Conservation (phyloP, 345 rosid genomes). For the Eucalyptus caleyi region DNA sequence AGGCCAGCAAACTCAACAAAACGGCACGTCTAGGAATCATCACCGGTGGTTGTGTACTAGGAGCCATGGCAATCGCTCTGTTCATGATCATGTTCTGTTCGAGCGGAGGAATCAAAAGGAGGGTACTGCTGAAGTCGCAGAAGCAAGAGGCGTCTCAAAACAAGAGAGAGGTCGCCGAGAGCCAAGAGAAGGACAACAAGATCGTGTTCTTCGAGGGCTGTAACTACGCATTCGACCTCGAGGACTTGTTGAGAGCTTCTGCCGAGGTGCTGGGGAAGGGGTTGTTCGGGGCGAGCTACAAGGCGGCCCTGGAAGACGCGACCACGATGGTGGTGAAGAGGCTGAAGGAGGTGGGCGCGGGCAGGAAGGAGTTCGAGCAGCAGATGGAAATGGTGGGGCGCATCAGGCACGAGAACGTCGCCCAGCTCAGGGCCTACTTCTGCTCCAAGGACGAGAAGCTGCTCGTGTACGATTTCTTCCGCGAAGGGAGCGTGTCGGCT, state of each 20-base stretch:
- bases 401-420: constrained; percentile 75
- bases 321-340: constrained; percentile 87
- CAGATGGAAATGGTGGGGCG: constrained; percentile 68
- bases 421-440: constrained; percentile 68
- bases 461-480: constrained; percentile 64
- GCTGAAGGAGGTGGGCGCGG: constrained; percentile 64
- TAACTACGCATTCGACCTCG: constrained; percentile 67
- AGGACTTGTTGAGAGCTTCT: constrained; percentile 87
- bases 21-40: constrained; percentile 40
- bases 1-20: constrained; percentile 22
- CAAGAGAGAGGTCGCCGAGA: constrained; percentile 29
- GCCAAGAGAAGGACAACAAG: constrained; percentile 40
- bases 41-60: constrained; percentile 35
- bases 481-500: constrained; percentile 62
- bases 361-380: constrained; percentile 81
- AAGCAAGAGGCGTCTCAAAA: constrained; percentile 34
- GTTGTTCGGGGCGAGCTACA: constrained; percentile 78
- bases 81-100: constrained; percentile 31
- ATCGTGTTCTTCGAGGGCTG: constrained; percentile 84
- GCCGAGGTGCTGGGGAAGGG: constrained; percentile 98
- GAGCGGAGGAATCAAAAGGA: constrained; percentile 9
- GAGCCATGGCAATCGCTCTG: constrained; percentile 20
- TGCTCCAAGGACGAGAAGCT: constrained; percentile 96
- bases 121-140: constrained; percentile 12
- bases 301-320: constrained; percentile 78